phyloP scores from a whole-genome alignment of 1,139 yeast genomes.

The Pichia cactophila region DNA sequence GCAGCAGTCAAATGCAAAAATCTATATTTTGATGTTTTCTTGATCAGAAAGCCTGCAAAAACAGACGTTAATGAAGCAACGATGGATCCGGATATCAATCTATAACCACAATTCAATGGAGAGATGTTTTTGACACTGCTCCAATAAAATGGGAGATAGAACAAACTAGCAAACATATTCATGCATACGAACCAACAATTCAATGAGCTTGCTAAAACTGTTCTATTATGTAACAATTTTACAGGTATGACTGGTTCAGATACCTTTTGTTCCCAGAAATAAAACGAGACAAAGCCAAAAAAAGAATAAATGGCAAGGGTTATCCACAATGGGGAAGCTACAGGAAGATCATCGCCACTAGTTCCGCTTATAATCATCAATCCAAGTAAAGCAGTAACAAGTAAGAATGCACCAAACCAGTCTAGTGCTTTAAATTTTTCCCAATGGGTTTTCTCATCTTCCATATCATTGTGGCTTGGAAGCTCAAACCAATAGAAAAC shows the following conservation, averaged over 20 bases:
- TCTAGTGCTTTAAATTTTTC: constrained; percentile 55
- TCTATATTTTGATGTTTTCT: constrained; percentile 24
- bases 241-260: constrained; percentile 28
- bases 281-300: constrained; percentile 15
- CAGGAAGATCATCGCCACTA: constrained; percentile 42
- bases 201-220: constrained; percentile 27
- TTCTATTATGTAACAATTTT: constrained; percentile 23
- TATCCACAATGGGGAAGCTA: constrained; percentile 32
- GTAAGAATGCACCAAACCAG: constrained; percentile 38
- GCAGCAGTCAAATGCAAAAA: constrained; percentile 18
- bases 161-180: constrained; percentile 27
- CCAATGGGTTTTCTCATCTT: constrained; percentile 26
- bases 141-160: constrained; percentile 28
- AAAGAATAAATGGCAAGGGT: constrained; percentile 17
- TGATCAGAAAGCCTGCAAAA: constrained; percentile 26
- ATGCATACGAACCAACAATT: constrained; percentile 31
- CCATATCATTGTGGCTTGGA: constrained; percentile 30
- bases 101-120: constrained; percentile 27
- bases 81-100: constrained; percentile 30
- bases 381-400: constrained; percentile 37
- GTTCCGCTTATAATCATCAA: constrained; percentile 42
- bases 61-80: constrained; percentile 26
- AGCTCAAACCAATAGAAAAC: constrained; percentile 34
- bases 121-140: constrained; percentile 25
- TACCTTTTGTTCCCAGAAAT: constrained; percentile 20